phyloP scores from a whole-genome alignment of 2,329 filamentous ascomycete genomes.

The Xylaria sp. region DNA sequence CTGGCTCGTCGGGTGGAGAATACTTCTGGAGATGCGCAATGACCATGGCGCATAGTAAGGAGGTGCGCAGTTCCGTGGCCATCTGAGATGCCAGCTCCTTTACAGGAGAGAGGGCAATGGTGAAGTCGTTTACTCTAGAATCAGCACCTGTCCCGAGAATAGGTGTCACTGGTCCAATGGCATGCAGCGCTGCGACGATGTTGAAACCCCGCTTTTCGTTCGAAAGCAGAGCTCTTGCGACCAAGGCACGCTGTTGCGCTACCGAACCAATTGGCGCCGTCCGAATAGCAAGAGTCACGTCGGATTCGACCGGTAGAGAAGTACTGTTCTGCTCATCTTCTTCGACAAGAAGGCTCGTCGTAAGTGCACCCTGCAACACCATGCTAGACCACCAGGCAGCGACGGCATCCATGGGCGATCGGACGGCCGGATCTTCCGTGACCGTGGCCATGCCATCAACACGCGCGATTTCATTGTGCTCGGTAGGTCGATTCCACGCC shows the following conservation, averaged over 20 bases:
- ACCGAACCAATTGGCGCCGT: constrained; percentile 74
- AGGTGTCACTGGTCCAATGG: constrained; percentile 41
- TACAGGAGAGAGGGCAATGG: constrained; percentile 34
- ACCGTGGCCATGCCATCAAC: constrained; percentile 76
- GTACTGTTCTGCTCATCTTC: constrained; percentile 42
- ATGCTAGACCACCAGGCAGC: constrained; percentile 86
- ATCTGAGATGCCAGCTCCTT: constrained; percentile 43
- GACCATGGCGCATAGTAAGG: constrained; percentile 55
- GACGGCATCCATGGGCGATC: constrained; percentile 81
- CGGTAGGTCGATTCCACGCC: constrained; percentile 77
- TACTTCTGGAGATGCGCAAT: constrained; percentile 52
- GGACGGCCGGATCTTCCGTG: constrained; percentile 77
- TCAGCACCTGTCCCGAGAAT: constrained; percentile 30
- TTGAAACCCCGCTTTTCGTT: constrained; percentile 50
- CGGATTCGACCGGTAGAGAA: constrained; percentile 34
- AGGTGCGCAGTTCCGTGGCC: constrained; percentile 50
- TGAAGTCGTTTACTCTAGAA: constrained; percentile 6
- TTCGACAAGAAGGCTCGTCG: constrained; percentile 53
- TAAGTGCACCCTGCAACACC: constrained; percentile 63
- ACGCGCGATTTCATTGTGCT: constrained; percentile 55
- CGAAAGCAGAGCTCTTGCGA: constrained; percentile 53
- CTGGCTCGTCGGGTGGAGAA: constrained; percentile 38
- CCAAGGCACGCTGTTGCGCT: constrained; percentile 56
- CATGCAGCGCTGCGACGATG: constrained; percentile 52
- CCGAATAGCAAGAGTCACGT: constrained; percentile 64